Evolutionary conservation across 371 early-diverging fungal species (phyloP), one percentile per base, ranked within the genome.

Genomic region (Saksenaea vasiformis): DNA sequence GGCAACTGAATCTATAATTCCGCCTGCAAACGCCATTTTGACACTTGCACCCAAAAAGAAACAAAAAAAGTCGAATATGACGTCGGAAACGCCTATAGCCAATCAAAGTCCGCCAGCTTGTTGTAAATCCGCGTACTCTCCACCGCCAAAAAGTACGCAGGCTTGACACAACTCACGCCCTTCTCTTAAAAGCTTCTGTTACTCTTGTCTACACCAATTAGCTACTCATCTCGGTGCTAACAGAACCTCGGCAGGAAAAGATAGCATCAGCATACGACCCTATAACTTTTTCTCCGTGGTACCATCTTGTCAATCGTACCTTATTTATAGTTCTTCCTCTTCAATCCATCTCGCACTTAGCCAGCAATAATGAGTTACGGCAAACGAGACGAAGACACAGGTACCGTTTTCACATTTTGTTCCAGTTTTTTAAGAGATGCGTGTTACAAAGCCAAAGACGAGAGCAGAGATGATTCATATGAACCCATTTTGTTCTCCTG

Each of bases 371-470:
- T 86, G 87, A 86, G 84, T 73, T 86, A 84, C 71, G 79, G 71
- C 61, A 86, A 86, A 71, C 79, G 85, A 76, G 87, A 86, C 72
- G 87, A 86, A 72, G 82, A 81, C 60, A 73, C 75, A 41, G 82
- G 82, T 81, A 77, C 63, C 38, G 65, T 53, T 56, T 17, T 22
- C 58, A 13, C 24, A 15, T 22, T 37, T 22, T 36, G 44, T 58
- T 3, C 51, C 3, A 3, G 8, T 53, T n/a, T 19, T n/a, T 35
- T 26, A 27, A 17, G 22, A 22, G 24, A 22, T 22, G 51, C 51
- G 51, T 5, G 51, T 47, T 47, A 47, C 19, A 24, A 47, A 47
- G 0, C 22, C 3, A 47, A 22, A 11, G n/a, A 22, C 24, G 51
- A 11, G 24, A 47, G 24, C 51, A 22, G 17, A 22, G 26, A 47